Conservation (phyloP, 352 stramenopile genomes). For the Phytophthora pseudosyringae region DNA sequence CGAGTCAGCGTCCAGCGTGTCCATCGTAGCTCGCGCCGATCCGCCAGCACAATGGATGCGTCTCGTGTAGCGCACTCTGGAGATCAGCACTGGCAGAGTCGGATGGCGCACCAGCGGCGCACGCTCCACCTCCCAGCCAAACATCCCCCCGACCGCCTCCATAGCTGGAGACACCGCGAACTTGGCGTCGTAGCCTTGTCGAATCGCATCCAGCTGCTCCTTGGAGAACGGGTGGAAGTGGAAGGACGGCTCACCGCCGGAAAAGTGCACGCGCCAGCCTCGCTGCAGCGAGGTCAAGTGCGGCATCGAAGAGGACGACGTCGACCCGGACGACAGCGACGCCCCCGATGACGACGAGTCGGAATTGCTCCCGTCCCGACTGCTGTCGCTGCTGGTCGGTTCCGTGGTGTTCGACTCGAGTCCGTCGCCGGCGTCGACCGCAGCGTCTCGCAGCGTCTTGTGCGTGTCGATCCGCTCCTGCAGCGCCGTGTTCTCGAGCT, state of each 20-base stretch:
- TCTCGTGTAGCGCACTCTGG: conserved; percentile 41
- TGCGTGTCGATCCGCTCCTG: conserved; percentile 33
- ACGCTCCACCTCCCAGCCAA: conserved; percentile 46
- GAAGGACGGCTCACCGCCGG: conserved; percentile 38
- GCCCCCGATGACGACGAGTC: conserved; percentile 21
- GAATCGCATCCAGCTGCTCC: conserved; percentile 34
- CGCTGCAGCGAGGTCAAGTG: conserved; percentile 18
- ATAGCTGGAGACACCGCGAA: conserved; percentile 27
- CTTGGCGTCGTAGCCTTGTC: conserved; percentile 38
- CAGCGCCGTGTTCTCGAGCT: conserved; percentile 48
- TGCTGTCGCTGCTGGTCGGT: conserved; percentile 18
- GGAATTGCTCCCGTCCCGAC: conserved; percentile 34
- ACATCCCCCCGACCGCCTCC: conserved; percentile 27
- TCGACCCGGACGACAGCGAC: conserved; percentile 21
- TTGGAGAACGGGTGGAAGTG: conserved; percentile 45
- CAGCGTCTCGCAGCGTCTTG: conserved; percentile 24
- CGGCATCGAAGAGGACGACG: conserved; percentile 27
- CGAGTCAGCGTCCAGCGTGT: conserved; percentile 39
- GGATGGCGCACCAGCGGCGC: conserved; percentile 24
- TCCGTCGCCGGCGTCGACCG: conserved; percentile 13
- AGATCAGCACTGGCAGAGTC: conserved; percentile 23
- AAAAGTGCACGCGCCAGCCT: conserved; percentile 38
- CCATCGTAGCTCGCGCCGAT: conserved; percentile 28
- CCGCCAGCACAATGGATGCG: conserved; percentile 39
- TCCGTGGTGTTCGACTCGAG: conserved; percentile 13